These are phyloP conservation scores for Nicotiana knightiana DNA, from an alignment of 257 asterid species.

Conservation along the genomic window DNA sequence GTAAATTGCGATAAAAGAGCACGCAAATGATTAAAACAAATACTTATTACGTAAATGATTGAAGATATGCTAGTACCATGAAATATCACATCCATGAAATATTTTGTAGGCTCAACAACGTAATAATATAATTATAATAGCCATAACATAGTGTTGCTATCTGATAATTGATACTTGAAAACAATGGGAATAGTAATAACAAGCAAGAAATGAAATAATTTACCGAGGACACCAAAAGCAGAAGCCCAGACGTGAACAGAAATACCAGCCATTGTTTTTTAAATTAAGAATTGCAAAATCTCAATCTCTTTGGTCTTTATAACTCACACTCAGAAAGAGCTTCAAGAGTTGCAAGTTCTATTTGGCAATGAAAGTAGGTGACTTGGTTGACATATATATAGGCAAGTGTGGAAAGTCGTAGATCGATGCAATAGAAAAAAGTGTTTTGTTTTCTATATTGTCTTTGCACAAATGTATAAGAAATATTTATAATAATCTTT, in stretches of 20 bases:
- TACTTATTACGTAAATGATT: background rate
- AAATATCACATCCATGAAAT: background rate
- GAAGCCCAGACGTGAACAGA: background rate
- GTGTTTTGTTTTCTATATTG: background rate
- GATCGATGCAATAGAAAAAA: background rate
- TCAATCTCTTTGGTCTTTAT: background rate
- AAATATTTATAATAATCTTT: no score
- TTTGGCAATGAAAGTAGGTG: background rate
- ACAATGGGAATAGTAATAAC: background rate
- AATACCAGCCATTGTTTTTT: background rate
- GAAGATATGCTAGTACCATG: background rate
- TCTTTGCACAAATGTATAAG: background rate
- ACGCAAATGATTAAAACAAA: background rate
- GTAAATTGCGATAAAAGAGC: background rate
- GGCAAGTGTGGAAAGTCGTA: background rate
- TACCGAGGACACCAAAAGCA: constrained; percentile 23
- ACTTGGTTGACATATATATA: background rate
- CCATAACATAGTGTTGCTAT: no score
- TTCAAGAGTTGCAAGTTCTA: background rate
- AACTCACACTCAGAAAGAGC: background rate
- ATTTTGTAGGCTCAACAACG: background rate
- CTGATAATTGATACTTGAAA: background rate
- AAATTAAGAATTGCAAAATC: background rate
- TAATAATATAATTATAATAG: background rate
- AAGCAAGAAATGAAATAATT: background rate